Conservation (phyloP, 2,329 filamentous ascomycete species). For the Sporothrix euskadiensis region DNA sequence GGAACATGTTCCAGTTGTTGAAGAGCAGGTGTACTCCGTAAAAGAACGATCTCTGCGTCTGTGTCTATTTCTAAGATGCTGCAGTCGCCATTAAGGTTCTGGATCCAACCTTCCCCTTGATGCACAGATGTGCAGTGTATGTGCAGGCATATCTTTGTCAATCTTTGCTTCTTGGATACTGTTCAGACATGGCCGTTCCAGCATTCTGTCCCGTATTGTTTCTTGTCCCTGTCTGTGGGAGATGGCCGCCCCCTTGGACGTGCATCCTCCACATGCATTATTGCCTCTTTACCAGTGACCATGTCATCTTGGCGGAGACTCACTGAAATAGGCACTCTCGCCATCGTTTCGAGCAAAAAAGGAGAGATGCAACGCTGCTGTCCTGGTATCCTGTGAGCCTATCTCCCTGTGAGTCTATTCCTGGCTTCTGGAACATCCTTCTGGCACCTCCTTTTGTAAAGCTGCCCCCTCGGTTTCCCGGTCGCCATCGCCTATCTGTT, state of each 20-base stretch:
- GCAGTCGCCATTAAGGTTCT: neutral
- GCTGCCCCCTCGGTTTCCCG: neutral
- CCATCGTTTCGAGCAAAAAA: neutral
- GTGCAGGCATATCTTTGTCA: neutral
- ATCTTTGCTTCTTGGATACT: neutral
- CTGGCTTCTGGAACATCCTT: neutral
- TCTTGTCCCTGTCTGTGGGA: neutral
- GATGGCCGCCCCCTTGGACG: neutral
- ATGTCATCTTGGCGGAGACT: slow-evolving; percentile 1
- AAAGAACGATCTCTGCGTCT: too few relatives aligned
- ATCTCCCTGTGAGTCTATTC: neutral
- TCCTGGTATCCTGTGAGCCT: neutral
- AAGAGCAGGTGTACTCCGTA: neutral
- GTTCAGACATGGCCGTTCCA: neutral
- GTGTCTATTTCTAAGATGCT: neutral
- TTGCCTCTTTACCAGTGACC: neutral
- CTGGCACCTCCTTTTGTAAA: neutral
- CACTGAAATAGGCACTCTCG: neutral
- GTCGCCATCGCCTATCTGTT: neutral
- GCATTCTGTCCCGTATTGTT: neutral
- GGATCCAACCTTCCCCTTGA: neutral
- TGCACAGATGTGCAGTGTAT: neutral
- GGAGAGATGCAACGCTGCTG: slow-evolving; percentile 7
- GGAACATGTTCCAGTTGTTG: neutral
- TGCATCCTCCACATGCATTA: neutral